Percentiles rank a stretch among this genome's conserved stretches.
phyloP scores from a whole-genome alignment of 164 flowering plant genomes.

The Vitis rotundifolia region DNA sequence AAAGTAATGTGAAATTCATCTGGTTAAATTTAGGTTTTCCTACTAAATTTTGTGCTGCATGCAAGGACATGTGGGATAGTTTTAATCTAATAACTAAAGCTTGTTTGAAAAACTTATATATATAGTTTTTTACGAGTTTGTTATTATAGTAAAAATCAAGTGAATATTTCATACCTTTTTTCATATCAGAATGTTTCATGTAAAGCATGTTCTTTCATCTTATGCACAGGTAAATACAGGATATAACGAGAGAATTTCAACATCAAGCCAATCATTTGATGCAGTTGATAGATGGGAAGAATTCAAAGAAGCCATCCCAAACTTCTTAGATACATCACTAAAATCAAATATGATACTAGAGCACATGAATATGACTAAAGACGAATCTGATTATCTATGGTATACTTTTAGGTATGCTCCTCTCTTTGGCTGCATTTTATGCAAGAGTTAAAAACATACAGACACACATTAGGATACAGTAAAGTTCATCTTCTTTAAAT shows the following conservation, averaged over 20 bases:
- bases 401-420: conserved; percentile 54
- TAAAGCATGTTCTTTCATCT: neutral
- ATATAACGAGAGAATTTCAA: conserved; percentile 7
- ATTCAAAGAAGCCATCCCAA: conserved; percentile 38
- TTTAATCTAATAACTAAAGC: too few species aligned
- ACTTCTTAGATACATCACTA: conserved; percentile 23
- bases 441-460: neutral
- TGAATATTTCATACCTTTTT: too few species aligned
- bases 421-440: neutral
- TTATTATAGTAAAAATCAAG: too few species aligned
- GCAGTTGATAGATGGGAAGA: conserved; percentile 31
- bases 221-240: conserved; percentile 11
- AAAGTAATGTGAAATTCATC: too few species aligned
- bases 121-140: too few species aligned
- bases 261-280: conserved; percentile 14
- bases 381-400: conserved; percentile 59
- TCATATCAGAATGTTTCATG: too few species aligned
- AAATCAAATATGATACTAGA: conserved; percentile 34
- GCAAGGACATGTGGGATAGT: too few species aligned
- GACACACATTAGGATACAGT: neutral
- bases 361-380: conserved; percentile 52
- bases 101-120: too few species aligned
- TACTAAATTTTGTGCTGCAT: too few species aligned
- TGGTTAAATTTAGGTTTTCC: too few species aligned
- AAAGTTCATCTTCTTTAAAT: too few species aligned